Evolutionary conservation across 2,329 filamentous ascomycete species (phyloP), one percentile per base, ranked within the genome.

Genomic region (Endothia cerciana): DNA sequence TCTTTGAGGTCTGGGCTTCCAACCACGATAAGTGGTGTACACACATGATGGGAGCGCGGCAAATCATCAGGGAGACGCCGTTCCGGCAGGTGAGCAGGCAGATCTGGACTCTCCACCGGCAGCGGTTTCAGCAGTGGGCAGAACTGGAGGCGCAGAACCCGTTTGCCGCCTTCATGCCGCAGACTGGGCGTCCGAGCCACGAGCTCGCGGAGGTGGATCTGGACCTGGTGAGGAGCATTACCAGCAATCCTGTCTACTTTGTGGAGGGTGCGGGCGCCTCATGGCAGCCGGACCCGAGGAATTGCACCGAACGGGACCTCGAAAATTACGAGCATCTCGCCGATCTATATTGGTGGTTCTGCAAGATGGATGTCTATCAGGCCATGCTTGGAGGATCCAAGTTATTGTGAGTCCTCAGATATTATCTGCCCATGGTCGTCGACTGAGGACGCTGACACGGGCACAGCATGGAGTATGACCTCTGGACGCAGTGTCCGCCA

Each of bases 11-110:
- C 22, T 95, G 94, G 89, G 91, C 91, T 43, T 94, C 93, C 28
- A 94, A 99, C 71, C 94, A 98, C 72, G 89, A 91, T 64, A 97
- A 97, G 76, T 99, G 95, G 95, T 95, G 92, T 73, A 94, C 91
- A 68, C 95, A 98, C 77, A 82, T 98, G 45, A 87, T 92, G 58
- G 95, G 95, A 15, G 92, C 93, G 11, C 89, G 90, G 49, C 90
- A 94, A 69, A 83, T 98, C 38, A 84, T 98, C 33, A 86, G 87
- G 62, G 94, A 98, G 74, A 91, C 96, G 51, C 90, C 95, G 60
- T 91, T 93, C 68, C 84, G 85, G 11, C 84, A 87, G 1, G 90
- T 94, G 81, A 92, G 91, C 0, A 86, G 86, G 65, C 85, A 89
- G 63, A 88, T 93, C 66, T 85, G 94, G 67, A 83, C 85, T 0